These are phyloP conservation scores for Aspergillus aculeatinus DNA, from an alignment of 2,329 filamentous ascomycete genomes.

Conservation along the genomic window DNA sequence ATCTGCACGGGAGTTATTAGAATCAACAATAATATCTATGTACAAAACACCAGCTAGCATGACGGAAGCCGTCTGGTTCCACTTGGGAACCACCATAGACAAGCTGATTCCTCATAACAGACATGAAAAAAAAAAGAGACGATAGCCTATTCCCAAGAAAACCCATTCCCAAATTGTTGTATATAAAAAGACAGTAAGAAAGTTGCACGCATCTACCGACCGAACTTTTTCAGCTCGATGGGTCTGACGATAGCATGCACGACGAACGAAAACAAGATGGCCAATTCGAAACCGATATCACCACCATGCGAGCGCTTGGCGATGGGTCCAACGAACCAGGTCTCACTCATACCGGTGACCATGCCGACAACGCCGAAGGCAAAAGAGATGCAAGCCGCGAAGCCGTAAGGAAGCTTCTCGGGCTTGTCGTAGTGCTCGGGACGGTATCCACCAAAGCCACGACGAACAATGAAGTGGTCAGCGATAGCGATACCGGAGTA, in stretches of 20 bases:
- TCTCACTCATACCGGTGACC: slow-evolving; percentile 68
- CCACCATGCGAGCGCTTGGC: slow-evolving; percentile 60
- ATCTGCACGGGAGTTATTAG: slow-evolving; percentile 5
- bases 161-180: slow-evolving; percentile 9
- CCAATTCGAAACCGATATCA: slow-evolving; percentile 66
- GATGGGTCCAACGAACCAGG: slow-evolving; percentile 68
- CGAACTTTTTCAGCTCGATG: slow-evolving; percentile 49
- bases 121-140: not conserved
- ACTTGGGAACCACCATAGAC: slow-evolving; percentile 5
- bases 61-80: not conserved
- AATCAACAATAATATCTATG: slow-evolving; percentile 9
- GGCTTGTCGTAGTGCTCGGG: slow-evolving; percentile 59
- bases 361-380: slow-evolving; percentile 64
- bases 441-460: slow-evolving; percentile 61
- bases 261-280: slow-evolving; percentile 59
- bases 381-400: slow-evolving; percentile 65
- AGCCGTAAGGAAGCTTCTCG: slow-evolving; percentile 59
- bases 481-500: slow-evolving; percentile 65
- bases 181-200: not conserved
- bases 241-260: slow-evolving; percentile 54
- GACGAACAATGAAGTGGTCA: slow-evolving; percentile 69
- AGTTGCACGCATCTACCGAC: slow-evolving; percentile 33
- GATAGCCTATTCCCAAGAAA: not conserved
- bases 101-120: slow-evolving; percentile 4
- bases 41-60: slow-evolving; percentile 9